phyloP scores from a whole-genome alignment of 2,329 filamentous ascomycete genomes.

The Paecilomyces variotii region DNA sequence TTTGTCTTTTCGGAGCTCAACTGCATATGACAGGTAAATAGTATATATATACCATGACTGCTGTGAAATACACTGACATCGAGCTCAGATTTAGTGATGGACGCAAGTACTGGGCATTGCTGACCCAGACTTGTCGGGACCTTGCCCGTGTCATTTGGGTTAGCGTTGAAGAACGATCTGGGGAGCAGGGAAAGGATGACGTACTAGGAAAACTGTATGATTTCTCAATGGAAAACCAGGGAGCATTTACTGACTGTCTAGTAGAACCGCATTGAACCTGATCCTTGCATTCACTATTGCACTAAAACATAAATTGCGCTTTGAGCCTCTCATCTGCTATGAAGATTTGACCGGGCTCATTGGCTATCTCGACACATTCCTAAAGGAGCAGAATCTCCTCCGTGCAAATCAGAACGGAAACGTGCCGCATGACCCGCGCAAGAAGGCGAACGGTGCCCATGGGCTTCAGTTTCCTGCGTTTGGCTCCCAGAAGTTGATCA shows the following conservation, averaged over 20 bases:
- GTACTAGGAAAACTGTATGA: constrained; percentile 58
- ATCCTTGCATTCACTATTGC: constrained; percentile 69
- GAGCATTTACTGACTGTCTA: not conserved
- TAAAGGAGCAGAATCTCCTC: constrained; percentile 47
- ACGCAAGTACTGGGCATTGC: constrained; percentile 53
- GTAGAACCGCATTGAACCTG: constrained; percentile 62
- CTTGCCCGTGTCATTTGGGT: constrained; percentile 73
- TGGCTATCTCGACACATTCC: constrained; percentile 67
- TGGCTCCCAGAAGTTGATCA: constrained; percentile 71
- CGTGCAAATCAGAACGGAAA: constrained; percentile 27
- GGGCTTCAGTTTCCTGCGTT: constrained; percentile 68
- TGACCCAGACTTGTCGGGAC: constrained; percentile 49
- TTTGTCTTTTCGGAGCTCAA: constrained; percentile 69
- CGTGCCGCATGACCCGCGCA: constrained; percentile 40
- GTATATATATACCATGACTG: not conserved
- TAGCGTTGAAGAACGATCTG: constrained; percentile 57
- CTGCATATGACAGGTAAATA: constrained; percentile 61
- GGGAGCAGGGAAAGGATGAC: constrained; percentile 54
- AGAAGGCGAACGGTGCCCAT: constrained; percentile 62
- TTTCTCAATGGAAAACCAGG: not conserved
- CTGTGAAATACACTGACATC: constrained; percentile 1
- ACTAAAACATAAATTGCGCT: constrained; percentile 74
- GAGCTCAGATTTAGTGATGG: constrained; percentile 49
- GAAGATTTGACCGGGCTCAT: constrained; percentile 64
- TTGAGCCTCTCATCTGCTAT: constrained; percentile 73